Evolutionary conservation across 1,284 basidiomycete genomes (phyloP).

Genomic region (Ceratorhiza oryzae-sativae): DNA sequence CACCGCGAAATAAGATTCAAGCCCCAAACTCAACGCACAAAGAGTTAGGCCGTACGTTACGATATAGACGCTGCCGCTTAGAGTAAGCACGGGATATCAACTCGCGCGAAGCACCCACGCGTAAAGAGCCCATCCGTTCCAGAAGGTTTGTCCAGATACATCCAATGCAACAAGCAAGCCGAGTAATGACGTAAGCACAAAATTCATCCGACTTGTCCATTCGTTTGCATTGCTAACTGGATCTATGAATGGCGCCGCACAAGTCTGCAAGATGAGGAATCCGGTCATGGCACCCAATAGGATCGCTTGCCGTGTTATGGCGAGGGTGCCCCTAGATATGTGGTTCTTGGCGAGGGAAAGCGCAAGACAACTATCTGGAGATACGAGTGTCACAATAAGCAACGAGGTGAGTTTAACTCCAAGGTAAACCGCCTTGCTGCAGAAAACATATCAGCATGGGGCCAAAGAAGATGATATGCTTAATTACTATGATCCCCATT

Average conservation of each 20-base stretch:
- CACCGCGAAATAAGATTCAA: slow-evolving; percentile 40
- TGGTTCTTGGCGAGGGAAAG: slow-evolving; percentile 52
- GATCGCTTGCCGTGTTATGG: slow-evolving; percentile 69
- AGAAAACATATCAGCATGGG: background rate
- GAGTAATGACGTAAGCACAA: slow-evolving; percentile 67
- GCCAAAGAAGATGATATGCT: background rate
- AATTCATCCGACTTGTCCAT: slow-evolving; percentile 74
- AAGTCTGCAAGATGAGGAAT: slow-evolving; percentile 69
- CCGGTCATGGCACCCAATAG: slow-evolving; percentile 65
- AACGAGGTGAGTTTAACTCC: slow-evolving; percentile 74
- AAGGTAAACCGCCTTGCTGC: slow-evolving; percentile 62
- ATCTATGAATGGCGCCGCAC: slow-evolving; percentile 71
- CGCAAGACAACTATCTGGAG: slow-evolving; percentile 74
- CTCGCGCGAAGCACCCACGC: slow-evolving; percentile 55
- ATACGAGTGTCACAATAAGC: slow-evolving; percentile 70
- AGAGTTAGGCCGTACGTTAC: slow-evolving; percentile 70
- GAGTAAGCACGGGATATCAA: background rate
- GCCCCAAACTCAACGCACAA: slow-evolving; percentile 55
- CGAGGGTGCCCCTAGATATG: slow-evolving; percentile 53
- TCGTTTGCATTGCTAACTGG: slow-evolving; percentile 79
- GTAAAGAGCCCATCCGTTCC: slow-evolving; percentile 69
- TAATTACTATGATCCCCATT: slow-evolving; percentile 64
- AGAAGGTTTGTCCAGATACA: slow-evolving; percentile 61
- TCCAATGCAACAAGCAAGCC: slow-evolving; percentile 66
- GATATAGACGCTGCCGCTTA: slow-evolving; percentile 62